phyloP scores from a whole-genome alignment of 129 eudicot genomes.

The Lonicera japonica region DNA sequence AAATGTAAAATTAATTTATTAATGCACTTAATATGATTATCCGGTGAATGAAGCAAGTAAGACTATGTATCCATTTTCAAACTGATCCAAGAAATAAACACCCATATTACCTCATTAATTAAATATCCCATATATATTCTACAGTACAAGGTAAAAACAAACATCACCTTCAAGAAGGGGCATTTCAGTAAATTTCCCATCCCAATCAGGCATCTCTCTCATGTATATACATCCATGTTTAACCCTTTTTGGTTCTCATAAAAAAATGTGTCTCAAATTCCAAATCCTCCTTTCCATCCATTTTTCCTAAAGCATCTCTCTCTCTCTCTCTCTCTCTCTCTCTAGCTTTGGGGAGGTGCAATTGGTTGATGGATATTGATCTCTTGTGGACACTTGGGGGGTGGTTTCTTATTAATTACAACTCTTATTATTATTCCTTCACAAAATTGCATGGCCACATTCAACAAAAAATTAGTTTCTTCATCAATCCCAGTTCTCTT shows the following conservation, averaged over 20 bases:
- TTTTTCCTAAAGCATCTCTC: slow-evolving; percentile 17
- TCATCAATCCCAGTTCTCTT: slow-evolving; percentile 7
- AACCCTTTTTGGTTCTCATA: slow-evolving; percentile 12
- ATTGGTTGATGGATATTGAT: slow-evolving; percentile 88
- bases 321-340: slow-evolving; percentile 7
- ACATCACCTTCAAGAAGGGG: too few species aligned
- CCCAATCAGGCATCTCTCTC: slow-evolving; percentile 1
- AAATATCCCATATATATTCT: too few species aligned
- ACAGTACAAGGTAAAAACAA: too few species aligned
- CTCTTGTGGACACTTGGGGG: slow-evolving; percentile 80
- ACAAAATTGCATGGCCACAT: slow-evolving; percentile 60
- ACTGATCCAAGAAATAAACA: too few species aligned
- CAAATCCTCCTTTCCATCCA: slow-evolving; percentile 31
- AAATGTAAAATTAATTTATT: too few species aligned
- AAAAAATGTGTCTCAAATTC: slow-evolving; percentile 23
- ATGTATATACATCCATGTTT: slow-evolving; percentile 14
- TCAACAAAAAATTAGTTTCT: slow-evolving; percentile 23
- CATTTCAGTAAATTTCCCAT: slow-evolving; percentile 4
- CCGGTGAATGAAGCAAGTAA: too few species aligned
- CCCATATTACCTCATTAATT: too few species aligned
- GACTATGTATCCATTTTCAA: too few species aligned
- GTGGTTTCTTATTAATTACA: slow-evolving; percentile 13
- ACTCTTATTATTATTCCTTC: slow-evolving; percentile 19
- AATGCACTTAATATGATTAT: too few species aligned
- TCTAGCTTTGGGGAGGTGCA: slow-evolving; percentile 29